A percentile compares a stretch with the other conserved stretches of the same genome.
phyloP scores from a whole-genome alignment of 805 yeast genomes.

The Starmerella ratchasimensis region DNA sequence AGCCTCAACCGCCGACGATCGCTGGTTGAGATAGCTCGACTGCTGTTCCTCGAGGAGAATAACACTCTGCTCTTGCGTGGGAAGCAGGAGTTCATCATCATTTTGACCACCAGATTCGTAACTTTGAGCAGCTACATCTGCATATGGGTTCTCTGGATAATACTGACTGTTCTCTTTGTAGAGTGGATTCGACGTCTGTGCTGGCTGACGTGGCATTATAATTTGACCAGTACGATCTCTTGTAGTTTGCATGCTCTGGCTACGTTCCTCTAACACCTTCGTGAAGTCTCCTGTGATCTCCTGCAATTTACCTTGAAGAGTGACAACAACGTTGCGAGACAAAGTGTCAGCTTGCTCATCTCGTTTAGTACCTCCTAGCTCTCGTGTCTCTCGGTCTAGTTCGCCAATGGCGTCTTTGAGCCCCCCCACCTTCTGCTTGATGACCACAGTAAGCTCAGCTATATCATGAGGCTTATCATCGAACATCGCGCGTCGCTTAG shows the following conservation, averaged over 20 bases:
- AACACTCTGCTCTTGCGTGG: constrained; percentile 74
- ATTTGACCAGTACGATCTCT: constrained; percentile 76
- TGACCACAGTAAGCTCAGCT: constrained; percentile 75
- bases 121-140: constrained; percentile 14
- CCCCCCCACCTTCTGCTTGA: constrained; percentile 68
- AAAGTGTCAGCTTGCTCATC: constrained; percentile 53
- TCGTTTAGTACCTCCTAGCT: constrained; percentile 20
- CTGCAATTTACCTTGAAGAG: constrained; percentile 78
- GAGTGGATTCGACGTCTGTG: constrained; percentile 26
- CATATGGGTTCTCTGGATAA: constrained; percentile 22
- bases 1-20: constrained; percentile 85
- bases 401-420: constrained; percentile 59
- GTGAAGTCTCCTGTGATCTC: constrained; percentile 87
- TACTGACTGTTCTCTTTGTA: too few species aligned
- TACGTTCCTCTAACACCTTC: constrained; percentile 76
- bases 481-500: constrained; percentile 78
- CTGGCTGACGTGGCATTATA: constrained; percentile 34
- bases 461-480: constrained; percentile 92
- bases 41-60: constrained; percentile 76
- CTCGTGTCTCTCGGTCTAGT: constrained; percentile 40
- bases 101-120: constrained; percentile 29
- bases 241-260: constrained; percentile 65
- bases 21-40: constrained; percentile 58
- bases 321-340: constrained; percentile 72
- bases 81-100: constrained; percentile 45